Base-by-base conservation (phyloP, 1,139 yeast genomes). In the Chernovozyma aurita region DNA sequence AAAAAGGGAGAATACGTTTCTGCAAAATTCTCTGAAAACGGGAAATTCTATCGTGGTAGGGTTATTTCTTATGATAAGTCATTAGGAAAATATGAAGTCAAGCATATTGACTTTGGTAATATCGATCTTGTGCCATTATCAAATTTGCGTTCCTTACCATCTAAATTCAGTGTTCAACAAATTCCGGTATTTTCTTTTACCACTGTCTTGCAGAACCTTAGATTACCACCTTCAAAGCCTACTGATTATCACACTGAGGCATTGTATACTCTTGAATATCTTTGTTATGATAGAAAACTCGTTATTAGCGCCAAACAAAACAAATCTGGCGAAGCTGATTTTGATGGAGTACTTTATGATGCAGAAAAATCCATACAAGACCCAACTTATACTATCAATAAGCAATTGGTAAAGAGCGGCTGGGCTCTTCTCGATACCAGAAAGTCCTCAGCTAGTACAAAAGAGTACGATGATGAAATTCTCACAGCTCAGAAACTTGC, bases 61-160 rank as follows among this genome's bases (percentile, higher is more conserved):
- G 76, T 84, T 31, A 40, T 71, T 13, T 59, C 65, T 13, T 65
- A 66, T 42, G 85, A 82, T 46, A 71, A 71, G 44, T 47, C 70
- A 7, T 51, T 70, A 22, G 60, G 61, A 39, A 62, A 62, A 41
- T 77, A 61, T 46, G 71, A 73, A 34, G 80, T 83, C 17, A 70
- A 72, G 47, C 81, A 80, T 44, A 57, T 82, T 40, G 94, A 84
- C 54, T 78, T 76, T 45, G 92, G 92, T 33, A 76, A 76, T 37
- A 52, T 65, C 31, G 83, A 78, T 46, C 55, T 57, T 33, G 78
- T 79, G 18, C 49, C 75, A 13, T 51, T 67, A 34, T 44, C 66
- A 5, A 57, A 75, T 14, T 61, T 85, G 44, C 64, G 83, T 45
- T 63, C 65, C 1, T 67, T 84, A 40, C 85, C 90, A 12, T 42